A percentile compares a stretch with the other conserved stretches of the same genome.
Evolutionary conservation across 148 eudicot species (phyloP).

Genomic region (Rhododendron ovatum): DNA sequence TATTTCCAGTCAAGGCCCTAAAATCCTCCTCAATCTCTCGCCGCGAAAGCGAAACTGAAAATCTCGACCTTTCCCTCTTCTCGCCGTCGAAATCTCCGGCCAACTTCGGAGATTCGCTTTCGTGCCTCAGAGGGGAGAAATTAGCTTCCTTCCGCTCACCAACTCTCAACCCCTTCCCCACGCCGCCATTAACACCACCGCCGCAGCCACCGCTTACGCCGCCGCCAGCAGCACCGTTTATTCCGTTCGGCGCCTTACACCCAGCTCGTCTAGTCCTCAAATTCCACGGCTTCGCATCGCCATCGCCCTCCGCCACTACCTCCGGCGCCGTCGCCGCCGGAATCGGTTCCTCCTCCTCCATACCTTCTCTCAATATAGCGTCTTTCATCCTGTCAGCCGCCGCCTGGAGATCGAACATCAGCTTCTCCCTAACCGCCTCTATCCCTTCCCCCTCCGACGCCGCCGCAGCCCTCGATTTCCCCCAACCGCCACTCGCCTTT

Average conservation of each 20-base stretch:
- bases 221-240: constrained; percentile 8
- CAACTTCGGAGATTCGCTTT: constrained; percentile 24
- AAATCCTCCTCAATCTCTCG: constrained; percentile 47
- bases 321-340: background rate
- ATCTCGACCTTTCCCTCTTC: constrained; percentile 32
- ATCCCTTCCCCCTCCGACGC: constrained; percentile 31
- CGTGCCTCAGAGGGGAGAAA: constrained; percentile 24
- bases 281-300: constrained; percentile 51
- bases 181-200: constrained; percentile 2
- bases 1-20: constrained; percentile 28
- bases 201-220: background rate
- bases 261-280: constrained; percentile 61
- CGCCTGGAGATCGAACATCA: constrained; percentile 56
- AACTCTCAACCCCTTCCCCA: constrained; percentile 10
- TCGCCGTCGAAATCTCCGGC: constrained; percentile 9
- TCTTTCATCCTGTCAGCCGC: constrained; percentile 52
- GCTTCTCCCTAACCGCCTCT: constrained; percentile 50
- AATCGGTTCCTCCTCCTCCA: constrained; percentile 10
- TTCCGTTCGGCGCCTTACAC: constrained; percentile 27
- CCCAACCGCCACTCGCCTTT: background rate
- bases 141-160: constrained; percentile 19
- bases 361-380: constrained; percentile 29
- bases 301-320: constrained; percentile 4
- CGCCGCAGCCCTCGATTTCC: constrained; percentile 3
- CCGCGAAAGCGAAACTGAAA: constrained; percentile 34